Evolutionary conservation across 2,329 filamentous ascomycete genomes (phyloP), one percentile per base, ranked within the genome.

Genomic region (Talaromyces marneffei): DNA sequence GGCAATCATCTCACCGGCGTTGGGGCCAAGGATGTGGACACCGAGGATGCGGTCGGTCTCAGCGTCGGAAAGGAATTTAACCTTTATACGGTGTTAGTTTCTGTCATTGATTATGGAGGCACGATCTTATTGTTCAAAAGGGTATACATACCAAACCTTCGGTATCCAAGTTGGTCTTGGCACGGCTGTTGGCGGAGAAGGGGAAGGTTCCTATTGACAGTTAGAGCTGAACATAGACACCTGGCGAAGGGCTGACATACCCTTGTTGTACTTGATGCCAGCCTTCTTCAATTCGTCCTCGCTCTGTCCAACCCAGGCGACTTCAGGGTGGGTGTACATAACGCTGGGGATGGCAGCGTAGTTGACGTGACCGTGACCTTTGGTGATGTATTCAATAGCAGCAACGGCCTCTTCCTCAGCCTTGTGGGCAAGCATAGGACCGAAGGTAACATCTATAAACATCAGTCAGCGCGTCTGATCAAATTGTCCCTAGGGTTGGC

Each of bases 311-410:
- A 99, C 94, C 94, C 94, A 99, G 37, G 94, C 92, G 67, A 97
- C 94, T 79, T 99, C 94, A 35, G 94, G 94, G 81, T 97, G 89
- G 10, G 94, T 97, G 85, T 99, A 99, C 94, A 99, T 99, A 80
- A 99, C 94, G 35, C 91, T 94, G 67, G 94, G 94, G 74, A 99
- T 99, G 77, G 89, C 91, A 72, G 87, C 91, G 81, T 99, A 99
- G 88, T 99, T 99, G 80, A 99, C 94, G 79, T 99, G 94, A 62
- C 94, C 94, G 78, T 95, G 89, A 67, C 92, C 92, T 84, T 97
- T 97, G 82, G 91, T 93, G 79, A 99, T 94, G 83, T 92, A 97
- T 80, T 99, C 94, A 65, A 97, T 84, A 62, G 88, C 93, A 33
- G 94, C 94, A 66, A 97, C 92, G 63, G 85, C 94, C 80, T 99